These are phyloP conservation scores for Citrus mangshanensis DNA, from an alignment of 345 rosid species.

Conservation along the genomic window DNA sequence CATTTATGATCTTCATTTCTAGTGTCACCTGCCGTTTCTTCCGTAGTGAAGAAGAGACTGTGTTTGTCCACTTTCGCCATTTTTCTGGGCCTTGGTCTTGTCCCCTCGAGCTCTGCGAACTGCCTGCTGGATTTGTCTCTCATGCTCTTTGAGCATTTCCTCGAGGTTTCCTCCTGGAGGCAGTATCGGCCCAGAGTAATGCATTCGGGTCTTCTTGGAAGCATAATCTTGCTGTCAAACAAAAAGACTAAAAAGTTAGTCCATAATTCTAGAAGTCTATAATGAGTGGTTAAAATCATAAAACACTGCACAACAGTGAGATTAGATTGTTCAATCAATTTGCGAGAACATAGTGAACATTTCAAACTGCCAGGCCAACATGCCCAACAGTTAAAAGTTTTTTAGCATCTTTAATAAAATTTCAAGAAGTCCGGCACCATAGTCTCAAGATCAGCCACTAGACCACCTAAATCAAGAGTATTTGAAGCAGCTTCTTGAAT, in stretches of 20 bases:
- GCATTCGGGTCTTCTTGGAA: slow-evolving; percentile 41
- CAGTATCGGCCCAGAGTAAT: slow-evolving; percentile 72
- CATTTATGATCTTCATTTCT: slow-evolving; percentile 1
- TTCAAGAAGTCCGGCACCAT: too few relatives aligned
- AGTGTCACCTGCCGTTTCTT: slow-evolving; percentile 35
- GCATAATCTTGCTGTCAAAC: slow-evolving; percentile 34
- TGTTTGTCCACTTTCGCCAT: slow-evolving; percentile 22
- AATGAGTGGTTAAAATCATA: not conserved
- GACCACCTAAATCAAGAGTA: not conserved
- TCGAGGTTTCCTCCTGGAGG: slow-evolving; percentile 67
- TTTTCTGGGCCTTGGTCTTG: slow-evolving; percentile 40
- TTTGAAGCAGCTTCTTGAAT: not conserved
- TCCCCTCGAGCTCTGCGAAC: slow-evolving; percentile 69
- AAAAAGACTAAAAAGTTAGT: slow-evolving; percentile 12
- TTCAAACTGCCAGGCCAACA: not conserved
- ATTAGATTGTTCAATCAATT: not conserved
- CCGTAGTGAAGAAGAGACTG: slow-evolving; percentile 34
- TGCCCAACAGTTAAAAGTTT: too few relatives aligned
- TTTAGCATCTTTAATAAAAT: too few relatives aligned
- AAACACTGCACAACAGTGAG: not conserved
- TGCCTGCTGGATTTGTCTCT: slow-evolving; percentile 72
- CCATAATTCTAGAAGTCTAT: not conserved
- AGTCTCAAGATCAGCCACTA: too few relatives aligned
- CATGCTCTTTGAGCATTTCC: slow-evolving; percentile 89
- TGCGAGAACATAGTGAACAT: not conserved